These are phyloP conservation scores for Orbilia oligospora DNA, from an alignment of 2,329 filamentous ascomycete species.

Conservation along the genomic window DNA sequence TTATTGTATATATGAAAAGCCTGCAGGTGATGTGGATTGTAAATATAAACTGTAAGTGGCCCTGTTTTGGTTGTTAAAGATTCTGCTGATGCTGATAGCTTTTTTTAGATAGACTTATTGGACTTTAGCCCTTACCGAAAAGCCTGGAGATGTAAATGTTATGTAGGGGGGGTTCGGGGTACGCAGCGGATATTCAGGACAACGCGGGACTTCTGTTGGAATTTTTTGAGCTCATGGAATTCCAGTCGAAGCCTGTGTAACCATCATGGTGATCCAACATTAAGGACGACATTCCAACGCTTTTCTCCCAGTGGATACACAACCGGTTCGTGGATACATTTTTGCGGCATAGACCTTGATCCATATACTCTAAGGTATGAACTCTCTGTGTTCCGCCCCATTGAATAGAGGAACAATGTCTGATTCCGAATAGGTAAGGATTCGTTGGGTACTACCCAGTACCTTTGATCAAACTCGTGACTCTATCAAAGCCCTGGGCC, in stretches of 20 bases:
- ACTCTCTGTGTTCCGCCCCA: not conserved
- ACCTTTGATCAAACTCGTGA: not conserved
- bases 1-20: constrained; percentile 55
- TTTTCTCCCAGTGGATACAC: not conserved
- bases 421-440: not conserved
- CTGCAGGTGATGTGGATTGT: constrained; percentile 35
- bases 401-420: not conserved
- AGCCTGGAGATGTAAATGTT: not conserved
- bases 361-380: not conserved
- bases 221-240: not conserved
- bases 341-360: not conserved
- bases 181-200: not conserved
- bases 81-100: not conserved
- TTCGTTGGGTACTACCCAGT: not conserved
- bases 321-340: not conserved
- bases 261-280: constrained; percentile 21
- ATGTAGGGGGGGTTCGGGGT: not conserved
- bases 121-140: not conserved
- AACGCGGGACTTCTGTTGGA: constrained; percentile 21
- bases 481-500: not conserved
- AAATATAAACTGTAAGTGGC: constrained; percentile 57
- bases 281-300: constrained; percentile 19
- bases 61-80: not conserved
- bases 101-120: constrained; percentile 12
- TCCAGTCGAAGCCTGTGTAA: constrained; percentile 8